Evolutionary conservation across 2,329 filamentous ascomycete species (phyloP), one percentile per base, ranked within the genome.

Genomic region (Xylariaceae sp.): DNA sequence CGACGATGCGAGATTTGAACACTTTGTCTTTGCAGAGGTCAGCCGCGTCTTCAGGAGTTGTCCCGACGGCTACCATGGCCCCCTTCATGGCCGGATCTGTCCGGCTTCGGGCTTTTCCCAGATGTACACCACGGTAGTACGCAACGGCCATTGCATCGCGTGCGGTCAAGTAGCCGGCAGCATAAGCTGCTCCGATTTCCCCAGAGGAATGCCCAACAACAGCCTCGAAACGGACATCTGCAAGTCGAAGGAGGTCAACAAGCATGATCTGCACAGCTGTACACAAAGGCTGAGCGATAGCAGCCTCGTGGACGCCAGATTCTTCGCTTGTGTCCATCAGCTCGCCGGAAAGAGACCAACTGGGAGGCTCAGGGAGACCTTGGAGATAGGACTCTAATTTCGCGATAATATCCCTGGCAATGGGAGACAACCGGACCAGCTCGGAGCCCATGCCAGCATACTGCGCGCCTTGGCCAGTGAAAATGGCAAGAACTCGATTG

Each of bases 41-140:
- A 1, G 60, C 44, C 0, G 68, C 69, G 36, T 75, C 68, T 5
- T 70, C 65, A 3, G 61, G 48, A 0, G 62, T 59, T 1, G 69
- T 64, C 0, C 70, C 73, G 1, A 71, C 72, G 0, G 75, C 75
- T 43, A 79, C 57, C 77, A 81, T 81, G 1, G 63, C 66, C 1
- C 75, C 75, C 10, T 38, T 15, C 9, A 38, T 11, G 5, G 35
- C 43, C 15, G 38, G n/a, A 6, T 15, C 31, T 11, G 30, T 35
- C 12, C 39, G 31, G 14, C 49, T 44, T 4, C 18, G 30, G 1
- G 59, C 58, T 6, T 55, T 46, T 2, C 56, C 54, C 12, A 64
- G 55, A 43, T 63, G 60, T 11, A 69, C 56, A 0, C 75, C 74
- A 1, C 76, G 71, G 47, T 72, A 72, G 53, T 75, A 77, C 0